phyloP scores from a whole-genome alignment of 371 early-diverging fungal genomes.

The Mortierella sp. region DNA sequence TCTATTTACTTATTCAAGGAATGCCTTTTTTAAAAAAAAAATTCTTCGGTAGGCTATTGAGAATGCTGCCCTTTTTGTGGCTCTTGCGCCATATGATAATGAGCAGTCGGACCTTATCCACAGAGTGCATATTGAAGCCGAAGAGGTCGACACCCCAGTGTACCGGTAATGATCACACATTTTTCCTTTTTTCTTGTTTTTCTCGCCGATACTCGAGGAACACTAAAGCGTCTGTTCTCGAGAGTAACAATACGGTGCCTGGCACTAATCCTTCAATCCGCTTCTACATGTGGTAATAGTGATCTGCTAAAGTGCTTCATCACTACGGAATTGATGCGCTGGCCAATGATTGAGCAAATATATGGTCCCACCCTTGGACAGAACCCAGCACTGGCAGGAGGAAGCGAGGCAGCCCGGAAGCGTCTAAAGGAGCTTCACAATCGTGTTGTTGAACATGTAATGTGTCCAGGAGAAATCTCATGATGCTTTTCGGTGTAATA shows the following conservation, averaged over 20 bases:
- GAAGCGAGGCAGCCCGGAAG: constrained; percentile 81
- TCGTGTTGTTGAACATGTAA: constrained; percentile 94
- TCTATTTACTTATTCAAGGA: constrained; percentile 1
- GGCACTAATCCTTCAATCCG: neutral
- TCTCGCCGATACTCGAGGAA: neutral
- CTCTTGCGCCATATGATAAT: constrained; percentile 94
- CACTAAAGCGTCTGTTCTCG: neutral
- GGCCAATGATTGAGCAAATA: constrained; percentile 90
- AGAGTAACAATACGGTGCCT: neutral
- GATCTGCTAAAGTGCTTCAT: constrained; percentile 90
- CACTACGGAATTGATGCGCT: constrained; percentile 91
- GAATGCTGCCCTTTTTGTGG: constrained; percentile 84
- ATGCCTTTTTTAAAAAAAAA: constrained; percentile 2
- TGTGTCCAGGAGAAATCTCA: constrained; percentile 9
- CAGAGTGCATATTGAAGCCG: constrained; percentile 81
- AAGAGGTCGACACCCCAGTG: constrained; percentile 77
- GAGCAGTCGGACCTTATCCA: constrained; percentile 95
- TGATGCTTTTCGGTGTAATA: neutral
- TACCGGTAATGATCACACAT: constrained; percentile 59
- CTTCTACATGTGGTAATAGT: constrained; percentile 47
- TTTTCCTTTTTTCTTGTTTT: too few relatives aligned
- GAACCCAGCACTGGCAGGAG: constrained; percentile 76
- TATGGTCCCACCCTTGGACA: constrained; percentile 80
- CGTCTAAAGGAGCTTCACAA: constrained; percentile 89
- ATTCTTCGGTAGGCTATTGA: constrained; percentile 63